Evolutionary conservation across 257 asterid species (phyloP).

Genomic region (Plectranthus barbatus): DNA sequence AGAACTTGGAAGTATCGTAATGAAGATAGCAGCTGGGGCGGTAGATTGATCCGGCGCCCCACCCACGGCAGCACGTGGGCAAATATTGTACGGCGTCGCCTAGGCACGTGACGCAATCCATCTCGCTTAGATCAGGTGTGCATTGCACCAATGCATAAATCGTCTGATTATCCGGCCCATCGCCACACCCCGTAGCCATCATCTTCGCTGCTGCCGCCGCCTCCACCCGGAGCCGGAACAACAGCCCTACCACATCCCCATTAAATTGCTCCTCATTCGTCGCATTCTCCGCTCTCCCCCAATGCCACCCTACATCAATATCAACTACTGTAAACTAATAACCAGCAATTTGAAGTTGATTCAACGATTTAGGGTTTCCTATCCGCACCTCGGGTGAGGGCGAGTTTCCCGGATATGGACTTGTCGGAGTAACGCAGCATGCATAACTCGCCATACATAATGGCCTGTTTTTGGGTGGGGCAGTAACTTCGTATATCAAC

Average conservation of each 20-base stretch:
- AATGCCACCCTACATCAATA: background rate
- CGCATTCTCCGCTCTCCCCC: background rate
- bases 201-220: background rate
- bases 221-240: background rate
- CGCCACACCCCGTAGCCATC: background rate
- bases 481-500: background rate
- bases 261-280: background rate
- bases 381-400: too few relatives aligned
- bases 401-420: too few relatives aligned
- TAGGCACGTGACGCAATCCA: background rate
- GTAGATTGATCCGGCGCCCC: background rate
- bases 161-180: background rate
- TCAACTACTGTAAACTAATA: too few relatives aligned
- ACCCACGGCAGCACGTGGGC: background rate
- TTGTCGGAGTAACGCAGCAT: background rate
- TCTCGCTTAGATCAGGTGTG: background rate
- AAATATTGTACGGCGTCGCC: background rate
- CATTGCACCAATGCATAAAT: background rate
- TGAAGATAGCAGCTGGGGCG: background rate
- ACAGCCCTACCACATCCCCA: background rate
- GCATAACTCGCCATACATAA: background rate
- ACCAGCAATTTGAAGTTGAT: too few relatives aligned
- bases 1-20: background rate
- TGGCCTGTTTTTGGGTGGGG: background rate
- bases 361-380: too few relatives aligned